Conservation (phyloP, 345 rosid species). For the Trapa incisa region DNA sequence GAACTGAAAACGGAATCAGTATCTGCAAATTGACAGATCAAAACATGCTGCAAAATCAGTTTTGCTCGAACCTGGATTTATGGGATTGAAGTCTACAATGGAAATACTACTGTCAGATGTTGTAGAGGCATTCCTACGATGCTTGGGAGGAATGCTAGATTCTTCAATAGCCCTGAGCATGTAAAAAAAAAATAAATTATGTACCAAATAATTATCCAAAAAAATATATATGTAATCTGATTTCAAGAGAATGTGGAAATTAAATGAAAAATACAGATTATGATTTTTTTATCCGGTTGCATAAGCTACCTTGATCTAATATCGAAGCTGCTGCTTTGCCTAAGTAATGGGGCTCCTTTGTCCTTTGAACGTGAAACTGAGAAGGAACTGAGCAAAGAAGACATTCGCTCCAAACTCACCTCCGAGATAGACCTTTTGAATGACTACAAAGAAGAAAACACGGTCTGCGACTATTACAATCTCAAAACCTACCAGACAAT, state of each 20-base stretch:
- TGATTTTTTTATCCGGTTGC: neutral
- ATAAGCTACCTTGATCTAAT: conserved; percentile 44
- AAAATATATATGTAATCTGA: neutral
- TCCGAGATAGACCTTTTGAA: conserved; percentile 71
- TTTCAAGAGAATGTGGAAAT: neutral
- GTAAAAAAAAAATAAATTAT: neutral
- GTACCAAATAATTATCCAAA: neutral
- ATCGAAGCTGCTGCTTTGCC: conserved; percentile 47
- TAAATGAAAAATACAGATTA: neutral
- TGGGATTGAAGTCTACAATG: conserved; percentile 15
- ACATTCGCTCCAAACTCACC: conserved; percentile 57
- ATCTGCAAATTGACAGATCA: conserved; percentile 5
- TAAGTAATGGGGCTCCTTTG: conserved; percentile 37
- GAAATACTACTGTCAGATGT: conserved; percentile 53
- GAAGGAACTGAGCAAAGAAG: conserved; percentile 60
- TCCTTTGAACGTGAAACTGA: conserved; percentile 44
- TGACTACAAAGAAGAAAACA: conserved; percentile 29
- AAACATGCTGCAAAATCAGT: conserved; percentile 16
- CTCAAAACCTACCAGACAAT: neutral
- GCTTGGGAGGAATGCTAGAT: conserved; percentile 34
- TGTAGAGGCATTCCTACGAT: conserved; percentile 53
- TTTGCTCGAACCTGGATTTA: conserved; percentile 4
- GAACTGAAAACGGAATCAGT: neutral
- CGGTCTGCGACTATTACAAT: neutral
- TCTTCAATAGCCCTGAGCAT: conserved; percentile 38